phyloP scores from a whole-genome alignment of 2,329 filamentous ascomycete species.

The Nothomitra cinnamomea region DNA sequence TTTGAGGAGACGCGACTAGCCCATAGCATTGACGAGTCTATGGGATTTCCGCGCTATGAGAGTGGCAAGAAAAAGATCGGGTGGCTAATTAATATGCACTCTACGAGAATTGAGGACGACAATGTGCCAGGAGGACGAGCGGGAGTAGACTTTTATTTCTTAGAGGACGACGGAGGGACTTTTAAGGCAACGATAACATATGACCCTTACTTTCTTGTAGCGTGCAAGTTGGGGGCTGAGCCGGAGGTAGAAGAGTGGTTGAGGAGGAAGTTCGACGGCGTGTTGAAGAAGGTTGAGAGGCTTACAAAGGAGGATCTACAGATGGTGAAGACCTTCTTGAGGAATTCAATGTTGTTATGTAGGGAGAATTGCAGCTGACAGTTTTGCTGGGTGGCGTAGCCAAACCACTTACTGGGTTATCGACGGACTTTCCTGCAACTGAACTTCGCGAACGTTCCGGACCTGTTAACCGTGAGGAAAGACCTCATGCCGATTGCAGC shows the following conservation, averaged over 20 bases:
- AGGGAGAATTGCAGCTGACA: background rate
- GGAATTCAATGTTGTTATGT: slow-evolving; percentile 14
- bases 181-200: slow-evolving; percentile 97
- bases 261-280: slow-evolving; percentile 58
- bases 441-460: slow-evolving; percentile 70
- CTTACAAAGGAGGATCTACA: slow-evolving; percentile 85
- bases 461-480: slow-evolving; percentile 70
- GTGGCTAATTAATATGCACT: slow-evolving; percentile 92
- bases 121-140: slow-evolving; percentile 70
- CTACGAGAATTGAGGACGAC: slow-evolving; percentile 71
- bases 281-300: slow-evolving; percentile 60
- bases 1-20: slow-evolving; percentile 71
- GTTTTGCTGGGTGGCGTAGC: slow-evolving; percentile 21
- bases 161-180: slow-evolving; percentile 70
- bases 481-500: slow-evolving; percentile 82
- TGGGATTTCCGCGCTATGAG: slow-evolving; percentile 89
- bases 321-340: slow-evolving; percentile 31
- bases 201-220: slow-evolving; percentile 89
- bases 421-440: slow-evolving; percentile 75
- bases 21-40: slow-evolving; percentile 79
- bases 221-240: slow-evolving; percentile 74
- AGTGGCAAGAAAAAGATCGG: slow-evolving; percentile 70
- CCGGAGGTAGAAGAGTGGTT: slow-evolving; percentile 94
- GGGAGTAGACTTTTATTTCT: slow-evolving; percentile 92
- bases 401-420: slow-evolving; percentile 89